Evolutionary conservation across 331 rosid genomes (phyloP).

Genomic region (Saraca asoca): DNA sequence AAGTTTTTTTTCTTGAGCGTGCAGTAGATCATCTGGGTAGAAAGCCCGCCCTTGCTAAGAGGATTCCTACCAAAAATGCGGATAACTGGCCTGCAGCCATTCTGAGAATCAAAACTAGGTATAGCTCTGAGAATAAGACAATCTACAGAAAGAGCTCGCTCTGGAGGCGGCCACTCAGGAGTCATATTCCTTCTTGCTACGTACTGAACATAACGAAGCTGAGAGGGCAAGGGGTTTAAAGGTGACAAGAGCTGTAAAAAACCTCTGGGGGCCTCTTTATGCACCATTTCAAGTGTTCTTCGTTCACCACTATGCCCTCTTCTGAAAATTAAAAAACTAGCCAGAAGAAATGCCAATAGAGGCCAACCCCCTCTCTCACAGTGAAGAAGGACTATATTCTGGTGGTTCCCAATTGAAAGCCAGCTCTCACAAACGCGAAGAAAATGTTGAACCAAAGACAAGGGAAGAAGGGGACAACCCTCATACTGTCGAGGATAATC

Average conservation of each 20-base stretch:
- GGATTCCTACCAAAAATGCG: slow-evolving; percentile 90
- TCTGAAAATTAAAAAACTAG: slow-evolving; percentile 65
- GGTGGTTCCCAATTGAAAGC: slow-evolving; percentile 63
- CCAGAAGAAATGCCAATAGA: slow-evolving; percentile 73
- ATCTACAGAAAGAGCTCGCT: slow-evolving; percentile 86
- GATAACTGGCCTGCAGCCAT: slow-evolving; percentile 83
- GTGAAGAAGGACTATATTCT: slow-evolving; percentile 70
- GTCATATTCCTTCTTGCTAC: slow-evolving; percentile 87
- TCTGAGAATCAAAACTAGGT: slow-evolving; percentile 78
- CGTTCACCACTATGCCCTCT: slow-evolving; percentile 73
- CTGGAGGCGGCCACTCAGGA: slow-evolving; percentile 94
- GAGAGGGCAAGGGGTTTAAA: slow-evolving; percentile 84
- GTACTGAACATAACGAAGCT: slow-evolving; percentile 88
- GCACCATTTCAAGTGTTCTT: slow-evolving; percentile 82
- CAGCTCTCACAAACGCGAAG: slow-evolving; percentile 84
- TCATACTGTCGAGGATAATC: slow-evolving; percentile 91
- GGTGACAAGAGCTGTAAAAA: slow-evolving; percentile 77
- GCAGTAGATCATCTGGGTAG: slow-evolving; percentile 81
- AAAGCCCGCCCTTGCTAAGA: slow-evolving; percentile 76
- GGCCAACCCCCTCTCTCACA: slow-evolving; percentile 99
- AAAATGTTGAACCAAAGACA: slow-evolving; percentile 79
- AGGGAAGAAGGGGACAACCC: slow-evolving; percentile 83
- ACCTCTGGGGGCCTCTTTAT: slow-evolving; percentile 92
- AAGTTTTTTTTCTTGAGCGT: slow-evolving; percentile 83
- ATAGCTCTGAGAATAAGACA: slow-evolving; percentile 85